Base-by-base conservation (phyloP, 345 rosid species). In the Arabidopsis arenosa region DNA sequence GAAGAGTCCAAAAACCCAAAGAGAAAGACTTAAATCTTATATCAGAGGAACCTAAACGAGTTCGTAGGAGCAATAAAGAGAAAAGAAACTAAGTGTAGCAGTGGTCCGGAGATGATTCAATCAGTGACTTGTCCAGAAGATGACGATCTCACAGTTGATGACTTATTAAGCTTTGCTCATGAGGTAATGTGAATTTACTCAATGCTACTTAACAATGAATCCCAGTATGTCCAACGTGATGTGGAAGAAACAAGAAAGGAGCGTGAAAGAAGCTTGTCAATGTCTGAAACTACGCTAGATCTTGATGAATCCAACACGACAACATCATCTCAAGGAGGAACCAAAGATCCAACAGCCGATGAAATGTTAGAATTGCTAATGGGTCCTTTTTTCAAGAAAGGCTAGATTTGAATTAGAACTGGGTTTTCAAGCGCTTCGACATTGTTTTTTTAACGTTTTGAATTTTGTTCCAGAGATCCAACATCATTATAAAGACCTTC, bases 121-220 rank as follows among this genome's bases (percentile, higher is more conserved):
- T 21, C 66, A 5, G 49, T 60, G 8, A 69, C 21, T 52, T 5
- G 33, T 62, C 17, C 0, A 58, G 21, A 21, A 18, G 68, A 72
- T 1, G 73, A 40, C 0, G 28, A 78, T 72, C 57, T 78, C 35
- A 72, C 81, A 0, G 58, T 78, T 66, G 73, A 78, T 66, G 81
- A 78, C 10, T 64, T 78, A 40, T n/a, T 78, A 58, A 58, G 49
- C 63, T 78, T 72, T 51, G 81, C 81, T 72, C 48, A 78, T 2
- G 77, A 78, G 73, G 77, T 77, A n/a, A n/a, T 26, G 9, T 36
- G 1, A 9, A 3, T 23, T n/a, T n/a, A n/a, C n/a, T n/a, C n/a
- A n/a, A n/a, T n/a, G n/a, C n/a, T 30, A 7, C 6, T 59, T 28
- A 30, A 10, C 39, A 15, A 10, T 73, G 8, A 35, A 36, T 51